Base-by-base conservation (phyloP, 495 filamentous ascomycete species). In the Penicillium paxilli region DNA sequence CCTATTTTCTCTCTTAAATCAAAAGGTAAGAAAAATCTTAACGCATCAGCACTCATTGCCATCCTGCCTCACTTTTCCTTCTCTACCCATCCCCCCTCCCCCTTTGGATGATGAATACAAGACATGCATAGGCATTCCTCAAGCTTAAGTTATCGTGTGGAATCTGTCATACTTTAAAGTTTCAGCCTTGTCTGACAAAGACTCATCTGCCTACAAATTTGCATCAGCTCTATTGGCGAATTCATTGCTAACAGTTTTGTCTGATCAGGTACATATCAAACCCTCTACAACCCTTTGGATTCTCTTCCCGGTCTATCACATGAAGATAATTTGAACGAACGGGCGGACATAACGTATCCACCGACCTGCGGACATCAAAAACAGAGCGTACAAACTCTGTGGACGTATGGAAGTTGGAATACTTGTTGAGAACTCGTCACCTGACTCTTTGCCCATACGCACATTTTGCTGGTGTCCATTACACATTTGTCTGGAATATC, bases 381-480 rank as follows among this genome's bases (percentile, higher is more conserved):
- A 84, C 79, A 80, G 80, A 83, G 85, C 83, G 87, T 95, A 92
- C 90, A 96, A 92, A 87, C 85, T 86, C 83, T 86, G 88, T 83
- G 85, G 78, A 73, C 82, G 78, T 75, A 75, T 67, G 68, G 66
- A 62, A 64, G 74, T 73, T 80, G 85, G 86, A 83, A 76, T 88
- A 88, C 86, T 92, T 96, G 92, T 87, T 96, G 92, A 96, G 85
- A 95, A 81, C 75, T 94, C 92, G 91, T 95, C 88, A 89, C 70
- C 92, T 96, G 92, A 96, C 81, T 73, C 70, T 78, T 71, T 70
- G 69, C 63, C 56, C 58, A 37, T 52, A 46, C 48, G 57, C 58
- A 54, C 47, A 40, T 49, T 23, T 47, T 30, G 23, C 59, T 48
- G 16, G 28, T 16, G 46, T 40, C 26, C 6, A 38, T 38, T 42